Base-by-base conservation (phyloP, 164 flowering plant species). In the Liquidambar formosana region DNA sequence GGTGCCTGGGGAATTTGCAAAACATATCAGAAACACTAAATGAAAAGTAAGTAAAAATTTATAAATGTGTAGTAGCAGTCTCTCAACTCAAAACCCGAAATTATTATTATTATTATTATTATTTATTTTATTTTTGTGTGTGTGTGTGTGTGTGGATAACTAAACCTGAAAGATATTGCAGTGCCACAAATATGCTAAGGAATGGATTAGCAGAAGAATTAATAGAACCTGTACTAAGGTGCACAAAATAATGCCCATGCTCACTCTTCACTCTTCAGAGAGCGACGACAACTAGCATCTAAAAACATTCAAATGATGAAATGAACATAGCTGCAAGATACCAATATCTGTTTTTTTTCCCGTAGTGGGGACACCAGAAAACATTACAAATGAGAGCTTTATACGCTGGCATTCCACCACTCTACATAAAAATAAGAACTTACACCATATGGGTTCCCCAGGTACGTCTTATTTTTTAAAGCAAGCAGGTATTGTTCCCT, bases 1-100 rank as follows among this genome's bases (percentile, higher is more conserved):
- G 83, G 83, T 62, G 70, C 80, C 83, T 80, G 76, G 27, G 8
- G 43, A 59, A 14, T 22, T 6, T 44, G 5, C 25, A 44, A n/a
- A 58, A 2, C 6, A 33, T 2, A 33, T 33, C 41, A 33, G 41
- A 33, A 2, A 33, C 41, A 45, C 1, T 41, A 16, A 59, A n/a
- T n/a, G n/a, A n/a, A n/a, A 19, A 58, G 13, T 12, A 57, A 21
- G n/a, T 59, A 25, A 48, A 48, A 26, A 21, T 33, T 22, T 27
- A 48, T n/a, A 48, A 10, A 16, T 26, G 8, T 48, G 15, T 16
- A 61, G 15, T 16, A 61, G 26, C 16, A 19, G 8, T 22, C 19
- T 19, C 15, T 1, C 14, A 5, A 2, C 3, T 54, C 0, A 2
- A 33, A 33, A 14, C 12, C 14, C 38, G 27, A n/a, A n/a, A n/a